Evolutionary conservation across 495 filamentous ascomycete genomes (phyloP).

Genomic region (Trichodelitschia bisporula): DNA sequence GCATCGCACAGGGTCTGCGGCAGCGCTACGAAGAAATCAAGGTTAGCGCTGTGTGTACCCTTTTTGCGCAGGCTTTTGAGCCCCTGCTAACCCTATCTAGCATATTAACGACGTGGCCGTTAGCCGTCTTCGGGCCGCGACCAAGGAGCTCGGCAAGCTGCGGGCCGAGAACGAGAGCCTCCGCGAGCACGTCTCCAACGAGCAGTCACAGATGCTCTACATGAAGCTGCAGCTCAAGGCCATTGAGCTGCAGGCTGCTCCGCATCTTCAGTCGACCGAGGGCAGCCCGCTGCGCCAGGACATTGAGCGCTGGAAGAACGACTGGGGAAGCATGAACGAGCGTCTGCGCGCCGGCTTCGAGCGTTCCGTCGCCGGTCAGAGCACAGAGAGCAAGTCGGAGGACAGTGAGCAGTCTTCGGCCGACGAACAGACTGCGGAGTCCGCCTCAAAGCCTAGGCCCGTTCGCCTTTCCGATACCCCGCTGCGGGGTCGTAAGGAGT

Average conservation of each 20-base stretch:
- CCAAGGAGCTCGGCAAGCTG: background rate
- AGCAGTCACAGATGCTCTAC: background rate
- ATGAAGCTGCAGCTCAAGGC: constrained; percentile 1
- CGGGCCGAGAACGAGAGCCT: background rate
- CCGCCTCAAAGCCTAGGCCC: too few relatives aligned
- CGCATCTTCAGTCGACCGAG: background rate
- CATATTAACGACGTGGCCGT: background rate
- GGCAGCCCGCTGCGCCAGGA: background rate
- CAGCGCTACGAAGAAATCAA: constrained; percentile 9
- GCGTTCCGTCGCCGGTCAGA: too few relatives aligned
- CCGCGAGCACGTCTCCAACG: background rate
- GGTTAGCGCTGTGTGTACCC: too few relatives aligned
- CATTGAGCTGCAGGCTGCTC: background rate
- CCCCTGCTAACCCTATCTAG: too few relatives aligned
- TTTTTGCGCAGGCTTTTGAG: too few relatives aligned
- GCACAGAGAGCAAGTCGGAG: too few relatives aligned
- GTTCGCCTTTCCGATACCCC: too few relatives aligned
- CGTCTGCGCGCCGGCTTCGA: too few relatives aligned
- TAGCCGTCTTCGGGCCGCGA: background rate
- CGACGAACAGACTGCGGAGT: too few relatives aligned
- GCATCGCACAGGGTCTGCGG: constrained; percentile 5
- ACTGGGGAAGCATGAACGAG: too few relatives aligned
- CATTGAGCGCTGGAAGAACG: background rate
- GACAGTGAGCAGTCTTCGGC: too few relatives aligned
- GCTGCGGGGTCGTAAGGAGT: background rate